phyloP scores from a whole-genome alignment of 2,329 filamentous ascomycete species.

The Celoporthe dispersa region DNA sequence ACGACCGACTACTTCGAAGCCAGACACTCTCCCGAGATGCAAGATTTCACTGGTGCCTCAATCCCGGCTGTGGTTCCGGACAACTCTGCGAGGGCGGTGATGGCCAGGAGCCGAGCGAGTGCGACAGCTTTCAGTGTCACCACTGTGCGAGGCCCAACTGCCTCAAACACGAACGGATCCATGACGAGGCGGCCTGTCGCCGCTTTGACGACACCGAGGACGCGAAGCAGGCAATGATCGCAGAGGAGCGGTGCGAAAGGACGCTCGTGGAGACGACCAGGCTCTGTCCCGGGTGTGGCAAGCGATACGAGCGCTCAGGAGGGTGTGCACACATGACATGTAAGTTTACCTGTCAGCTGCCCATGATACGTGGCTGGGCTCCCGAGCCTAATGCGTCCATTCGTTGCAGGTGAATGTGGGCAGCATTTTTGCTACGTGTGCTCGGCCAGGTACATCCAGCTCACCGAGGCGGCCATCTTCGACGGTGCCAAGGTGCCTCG shows the following conservation, averaged over 20 bases:
- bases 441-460: background rate
- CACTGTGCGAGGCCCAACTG: background rate
- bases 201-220: background rate
- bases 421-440: constrained; percentile 13
- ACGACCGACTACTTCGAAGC: constrained; percentile 6
- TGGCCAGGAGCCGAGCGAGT: background rate
- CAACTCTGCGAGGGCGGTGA: background rate
- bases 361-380: background rate
- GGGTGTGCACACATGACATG: constrained; percentile 1
- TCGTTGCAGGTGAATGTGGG: constrained; percentile 6
- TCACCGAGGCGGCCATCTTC: constrained; percentile 7
- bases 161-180: constrained; percentile 3
- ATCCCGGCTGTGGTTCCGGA: background rate
- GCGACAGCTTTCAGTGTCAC: background rate
- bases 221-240: background rate
- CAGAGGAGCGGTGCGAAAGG: background rate
- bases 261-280: background rate
- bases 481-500: background rate
- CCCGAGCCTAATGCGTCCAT: background rate
- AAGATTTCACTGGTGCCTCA: background rate
- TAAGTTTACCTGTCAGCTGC: background rate
- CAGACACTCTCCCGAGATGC: background rate
- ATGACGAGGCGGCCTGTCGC: background rate
- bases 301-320: background rate
- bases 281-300: constrained; percentile 2